Conservation (phyloP, 768 basidiomycete species). For the Suillus subluteus region DNA sequence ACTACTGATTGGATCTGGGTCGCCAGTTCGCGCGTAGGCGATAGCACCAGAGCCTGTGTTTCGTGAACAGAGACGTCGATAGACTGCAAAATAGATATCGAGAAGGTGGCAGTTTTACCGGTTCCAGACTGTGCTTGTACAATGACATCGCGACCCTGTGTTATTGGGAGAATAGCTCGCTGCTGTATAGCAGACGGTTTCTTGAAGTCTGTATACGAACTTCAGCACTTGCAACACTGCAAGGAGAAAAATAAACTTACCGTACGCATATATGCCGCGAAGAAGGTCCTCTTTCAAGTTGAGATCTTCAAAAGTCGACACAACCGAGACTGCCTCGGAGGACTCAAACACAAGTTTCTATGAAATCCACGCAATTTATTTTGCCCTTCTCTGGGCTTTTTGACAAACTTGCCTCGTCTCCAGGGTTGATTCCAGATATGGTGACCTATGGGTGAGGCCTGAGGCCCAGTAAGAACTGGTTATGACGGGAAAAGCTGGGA, state of each 20-base stretch:
- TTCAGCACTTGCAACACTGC: slow-evolving; percentile 11
- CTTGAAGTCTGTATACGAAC: slow-evolving; percentile 73
- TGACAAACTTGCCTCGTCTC: slow-evolving; percentile 72
- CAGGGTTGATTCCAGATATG: slow-evolving; percentile 83
- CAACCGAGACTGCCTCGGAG: slow-evolving; percentile 86
- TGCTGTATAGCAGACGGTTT: slow-evolving; percentile 99
- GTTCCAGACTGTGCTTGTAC: slow-evolving; percentile 99
- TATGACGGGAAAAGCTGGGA: too few species aligned
- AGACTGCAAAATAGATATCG: slow-evolving; percentile 96
- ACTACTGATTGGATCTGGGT: slow-evolving; percentile 99
- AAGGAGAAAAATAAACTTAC: slow-evolving; percentile 46
- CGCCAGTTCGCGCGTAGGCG: slow-evolving; percentile 97
- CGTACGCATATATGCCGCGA: slow-evolving; percentile 98
- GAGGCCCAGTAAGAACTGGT: too few species aligned
- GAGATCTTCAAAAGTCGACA: slow-evolving; percentile 90
- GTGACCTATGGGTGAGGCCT: slow-evolving; percentile 41
- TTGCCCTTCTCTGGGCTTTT: slow-evolving; percentile 7
- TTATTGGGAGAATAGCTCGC: slow-evolving; percentile 95
- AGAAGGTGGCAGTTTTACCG: slow-evolving; percentile 99
- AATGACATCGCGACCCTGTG: slow-evolving; percentile 95
- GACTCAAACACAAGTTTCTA: slow-evolving; percentile 96
- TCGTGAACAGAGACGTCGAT: slow-evolving; percentile 95
- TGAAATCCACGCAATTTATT: slow-evolving; percentile 4
- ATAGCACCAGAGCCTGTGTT: slow-evolving; percentile 94
- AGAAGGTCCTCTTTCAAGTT: slow-evolving; percentile 93